phyloP scores from a whole-genome alignment of 2,329 filamentous ascomycete species.

The Pestalotiopsis sp. region DNA sequence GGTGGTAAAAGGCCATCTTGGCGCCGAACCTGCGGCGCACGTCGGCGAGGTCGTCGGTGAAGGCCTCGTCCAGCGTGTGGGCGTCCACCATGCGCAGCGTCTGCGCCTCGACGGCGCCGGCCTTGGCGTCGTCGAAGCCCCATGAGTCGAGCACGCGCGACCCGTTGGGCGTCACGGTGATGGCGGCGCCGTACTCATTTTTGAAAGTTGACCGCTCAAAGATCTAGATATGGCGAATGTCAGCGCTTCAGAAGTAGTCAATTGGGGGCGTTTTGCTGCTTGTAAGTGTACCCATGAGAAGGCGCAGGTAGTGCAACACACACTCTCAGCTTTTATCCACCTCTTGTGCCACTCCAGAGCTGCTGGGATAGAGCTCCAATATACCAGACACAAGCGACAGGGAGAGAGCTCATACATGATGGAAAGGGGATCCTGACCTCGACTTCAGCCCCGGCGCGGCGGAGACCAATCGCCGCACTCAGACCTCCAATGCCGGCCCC shows the following conservation, averaged over 20 bases:
- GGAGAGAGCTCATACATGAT: background rate
- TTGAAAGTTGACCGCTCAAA: slow-evolving; percentile 41
- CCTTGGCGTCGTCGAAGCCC: slow-evolving; percentile 36
- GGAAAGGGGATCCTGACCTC: slow-evolving; percentile 13
- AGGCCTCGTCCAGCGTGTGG: slow-evolving; percentile 26
- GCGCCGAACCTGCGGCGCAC: slow-evolving; percentile 14
- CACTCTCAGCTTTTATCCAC: background rate
- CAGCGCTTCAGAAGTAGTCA: background rate
- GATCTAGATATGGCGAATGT: slow-evolving; percentile 19
- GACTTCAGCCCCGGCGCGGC: slow-evolving; percentile 17
- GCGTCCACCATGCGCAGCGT: slow-evolving; percentile 26
- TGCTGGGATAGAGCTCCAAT: background rate
- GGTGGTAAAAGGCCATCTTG: slow-evolving; percentile 16
- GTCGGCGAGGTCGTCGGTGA: slow-evolving; percentile 7
- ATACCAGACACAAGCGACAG: background rate
- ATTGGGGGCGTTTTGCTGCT: background rate
- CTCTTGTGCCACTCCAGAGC: background rate
- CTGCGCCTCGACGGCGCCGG: slow-evolving; percentile 29
- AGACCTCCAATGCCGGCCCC: slow-evolving; percentile 20
- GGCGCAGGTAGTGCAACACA: background rate
- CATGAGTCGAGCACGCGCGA: slow-evolving; percentile 36
- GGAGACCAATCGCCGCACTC: slow-evolving; percentile 18
- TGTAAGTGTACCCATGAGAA: too few relatives aligned
- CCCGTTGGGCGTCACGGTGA: slow-evolving; percentile 42
- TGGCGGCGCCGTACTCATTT: slow-evolving; percentile 41